Evolutionary conservation across 768 basidiomycete species (phyloP), one percentile per base, ranked within the genome.

Genomic region (Chalciporus sphaerocephalus): DNA sequence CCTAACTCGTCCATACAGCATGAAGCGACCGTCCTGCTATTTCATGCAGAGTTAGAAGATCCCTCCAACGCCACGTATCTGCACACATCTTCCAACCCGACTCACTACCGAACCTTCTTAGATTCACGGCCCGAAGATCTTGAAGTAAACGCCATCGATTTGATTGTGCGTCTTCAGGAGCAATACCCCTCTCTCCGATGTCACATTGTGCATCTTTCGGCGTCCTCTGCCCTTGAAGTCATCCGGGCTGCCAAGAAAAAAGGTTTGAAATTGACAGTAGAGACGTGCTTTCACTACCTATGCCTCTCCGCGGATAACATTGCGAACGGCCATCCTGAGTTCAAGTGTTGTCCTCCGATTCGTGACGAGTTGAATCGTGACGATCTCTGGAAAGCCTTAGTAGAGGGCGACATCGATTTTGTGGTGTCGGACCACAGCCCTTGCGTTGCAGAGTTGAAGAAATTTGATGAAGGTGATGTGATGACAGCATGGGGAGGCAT

Each of bases 201-300:
- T 51, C 95, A 99, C 68, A 91, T 99, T 52, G 95, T 98, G 37
- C 95, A 99, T 68, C 81, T 99, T 40, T 93, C 92, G 41, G 87
- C 94, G 5, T 75, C 93, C 5, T 71, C 76, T 17, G 91, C 92
- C 5, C 78, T 99, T 16, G 88, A 85, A 3, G 54, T 80, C 30
- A 81, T 98, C 48, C 79, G 80, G 33, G 72, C 77, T 38, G 92
- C 93, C 4, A 82, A 74, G 56, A 62, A 70, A 1, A 69, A 77
- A 1, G 81, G 85, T 0, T 66, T 81, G 25, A 82, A 83, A 8
- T 69, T 99, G 41, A 92, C 92, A 0, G 90, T 92, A 40, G 95
- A 99, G 73, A 99, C 95, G 1, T 97, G 94, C 66, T 97, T 95
- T 69, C 95, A 99, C 66, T 99, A 99, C 69, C 80, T 97, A 17